Evolutionary conservation across 345 rosid species (phyloP).

Genomic region (Sonneratia caseolaris): DNA sequence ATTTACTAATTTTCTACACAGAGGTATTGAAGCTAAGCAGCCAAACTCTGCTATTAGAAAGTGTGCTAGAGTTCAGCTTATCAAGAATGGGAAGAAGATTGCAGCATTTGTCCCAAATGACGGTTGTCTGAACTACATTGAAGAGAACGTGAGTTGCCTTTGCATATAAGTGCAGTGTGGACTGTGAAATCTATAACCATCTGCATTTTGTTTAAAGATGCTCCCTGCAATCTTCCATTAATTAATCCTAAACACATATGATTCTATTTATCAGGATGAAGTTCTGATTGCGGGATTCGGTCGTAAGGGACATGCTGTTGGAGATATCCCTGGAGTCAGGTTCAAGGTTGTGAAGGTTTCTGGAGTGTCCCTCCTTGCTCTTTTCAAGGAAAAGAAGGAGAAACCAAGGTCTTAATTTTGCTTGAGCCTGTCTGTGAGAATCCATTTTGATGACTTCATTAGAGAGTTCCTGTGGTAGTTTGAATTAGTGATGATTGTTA

Average conservation of each 20-base stretch:
- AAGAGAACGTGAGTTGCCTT: conserved; percentile 57
- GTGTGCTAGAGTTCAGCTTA: conserved; percentile 89
- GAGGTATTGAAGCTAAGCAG: conserved; percentile 97
- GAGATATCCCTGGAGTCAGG: conserved; percentile 85
- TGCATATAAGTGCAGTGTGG: not conserved
- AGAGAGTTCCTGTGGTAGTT: conserved; percentile 6
- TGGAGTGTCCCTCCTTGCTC: conserved; percentile 69
- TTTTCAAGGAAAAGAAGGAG: conserved; percentile 80
- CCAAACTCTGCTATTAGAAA: conserved; percentile 97
- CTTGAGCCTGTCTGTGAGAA: not conserved
- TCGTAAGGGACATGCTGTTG: conserved; percentile 75
- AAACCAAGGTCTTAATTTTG: conserved; percentile 61
- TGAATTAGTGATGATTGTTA: conserved; percentile 2
- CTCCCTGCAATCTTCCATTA: not conserved
- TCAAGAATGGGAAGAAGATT: conserved; percentile 91
- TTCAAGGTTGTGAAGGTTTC: conserved; percentile 86
- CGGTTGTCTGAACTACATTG: conserved; percentile 92
- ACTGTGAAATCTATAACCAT: not conserved
- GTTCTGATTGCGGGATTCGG: conserved; percentile 79
- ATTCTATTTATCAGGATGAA: conserved; percentile 38
- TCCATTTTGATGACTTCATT: conserved; percentile 5
- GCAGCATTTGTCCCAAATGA: conserved; percentile 96
- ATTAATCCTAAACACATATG: not conserved
- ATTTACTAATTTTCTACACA: conserved; percentile 13
- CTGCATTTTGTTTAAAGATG: not conserved